Conservation (phyloP, 495 filamentous ascomycete species). For the Podospora comata region DNA sequence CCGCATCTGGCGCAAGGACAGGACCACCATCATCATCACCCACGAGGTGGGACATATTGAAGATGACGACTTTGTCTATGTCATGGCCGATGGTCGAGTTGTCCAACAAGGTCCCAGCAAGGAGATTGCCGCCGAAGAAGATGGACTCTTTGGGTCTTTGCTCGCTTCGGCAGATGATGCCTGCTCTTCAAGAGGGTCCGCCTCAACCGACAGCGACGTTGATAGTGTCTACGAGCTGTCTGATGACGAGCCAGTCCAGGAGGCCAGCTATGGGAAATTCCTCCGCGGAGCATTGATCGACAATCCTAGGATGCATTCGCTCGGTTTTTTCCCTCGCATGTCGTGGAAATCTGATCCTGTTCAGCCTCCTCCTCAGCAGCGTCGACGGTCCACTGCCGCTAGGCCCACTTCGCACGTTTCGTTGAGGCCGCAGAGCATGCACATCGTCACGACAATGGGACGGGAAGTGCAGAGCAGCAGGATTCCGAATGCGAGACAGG, state of each 20-base stretch:
- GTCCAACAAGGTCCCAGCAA: constrained; percentile 62
- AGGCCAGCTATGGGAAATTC: constrained; percentile 19
- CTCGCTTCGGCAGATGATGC: constrained; percentile 28
- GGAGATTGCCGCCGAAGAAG: constrained; percentile 32
- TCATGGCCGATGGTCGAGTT: constrained; percentile 68
- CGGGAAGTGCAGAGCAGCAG: constrained; percentile 24
- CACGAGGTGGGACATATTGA: constrained; percentile 83
- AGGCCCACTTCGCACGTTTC: not conserved
- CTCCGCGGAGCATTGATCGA: constrained; percentile 18
- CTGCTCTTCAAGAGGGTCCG: not conserved
- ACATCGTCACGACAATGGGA: constrained; percentile 21
- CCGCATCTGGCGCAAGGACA: constrained; percentile 67
- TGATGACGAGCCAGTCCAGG: constrained; percentile 12
- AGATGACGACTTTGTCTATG: constrained; percentile 72
- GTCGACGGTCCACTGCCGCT: not conserved
- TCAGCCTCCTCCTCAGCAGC: not conserved
- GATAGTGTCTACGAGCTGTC: not conserved
- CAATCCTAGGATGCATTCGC: constrained; percentile 7
- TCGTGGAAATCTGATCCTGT: constrained; percentile 9
- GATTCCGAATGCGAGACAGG: constrained; percentile 13
- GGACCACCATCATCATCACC: constrained; percentile 88
- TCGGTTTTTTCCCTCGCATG: constrained; percentile 22
- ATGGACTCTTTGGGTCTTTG: constrained; percentile 35
- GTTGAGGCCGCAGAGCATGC: constrained; percentile 12
- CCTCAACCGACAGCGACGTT: constrained; percentile 1